Evolutionary conservation across 2,329 filamentous ascomycete species (phyloP), one percentile per base, ranked within the genome.

Genomic region (Trichoderma cornu-damae): DNA sequence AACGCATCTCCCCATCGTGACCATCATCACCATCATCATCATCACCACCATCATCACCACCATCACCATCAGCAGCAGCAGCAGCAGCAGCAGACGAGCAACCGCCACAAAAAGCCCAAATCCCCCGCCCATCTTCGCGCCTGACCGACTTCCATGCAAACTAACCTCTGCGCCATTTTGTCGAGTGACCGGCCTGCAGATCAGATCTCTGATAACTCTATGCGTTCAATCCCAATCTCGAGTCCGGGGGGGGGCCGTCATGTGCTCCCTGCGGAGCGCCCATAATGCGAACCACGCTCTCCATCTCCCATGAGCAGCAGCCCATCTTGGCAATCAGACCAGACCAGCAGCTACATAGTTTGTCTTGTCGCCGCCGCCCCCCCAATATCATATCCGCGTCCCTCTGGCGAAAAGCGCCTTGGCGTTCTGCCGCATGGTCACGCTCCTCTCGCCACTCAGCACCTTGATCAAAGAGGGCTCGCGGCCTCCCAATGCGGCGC

Each of bases 401-500:
- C 44, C 12, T 40, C 48, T 46, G 60, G 52, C 3, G 59, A 61
- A n/a, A 68, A n/a, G 43, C 28, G 34, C n/a, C 43, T 56, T 61
- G 2, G 64, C 64, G 35, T 63, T 66, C 3, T 62, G 47, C 4
- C 54, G 50, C 59, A 65, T 62, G 5, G 52, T 20, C 12, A 43
- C 14, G 14, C 57, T 60, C 12, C 26, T 47, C 12, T 61, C 54
- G 2, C 51, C 61, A 18, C 43, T 64, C 46, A 62, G 59, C 6
- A 57, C 59, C 54, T 59, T 60, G 16, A 69, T 48, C 16, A 75
- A 62, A 0, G 69, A 3, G 74, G 58, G 3, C 68, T 65, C 12
- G 63, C 55, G 1, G 61, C 62, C 6, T 66, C 61, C 62, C 68
- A 66, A 0, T 59, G 59, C 0, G 75, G 74, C 1, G 73, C 70